These are phyloP conservation scores for Verticillium alfalfae DNA, from an alignment of 2,329 filamentous ascomycete species.

Conservation along the genomic window DNA sequence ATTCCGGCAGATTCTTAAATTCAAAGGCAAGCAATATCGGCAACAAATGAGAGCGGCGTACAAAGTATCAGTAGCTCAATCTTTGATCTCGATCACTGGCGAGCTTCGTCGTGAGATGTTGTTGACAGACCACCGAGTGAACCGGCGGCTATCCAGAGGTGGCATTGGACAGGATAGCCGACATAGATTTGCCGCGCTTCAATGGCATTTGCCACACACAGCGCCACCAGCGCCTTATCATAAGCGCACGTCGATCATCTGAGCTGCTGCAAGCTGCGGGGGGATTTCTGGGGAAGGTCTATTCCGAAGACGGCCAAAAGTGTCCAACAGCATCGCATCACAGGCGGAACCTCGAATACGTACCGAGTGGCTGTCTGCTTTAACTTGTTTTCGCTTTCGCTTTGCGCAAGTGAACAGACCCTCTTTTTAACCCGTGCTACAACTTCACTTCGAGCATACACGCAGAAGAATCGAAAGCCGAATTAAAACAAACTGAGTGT, in stretches of 20 bases:
- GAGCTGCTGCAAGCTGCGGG: background rate
- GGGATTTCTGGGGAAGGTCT: background rate
- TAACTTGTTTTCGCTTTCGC: no score
- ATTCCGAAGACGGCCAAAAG: background rate
- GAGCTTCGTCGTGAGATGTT: background rate
- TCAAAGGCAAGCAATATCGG: background rate
- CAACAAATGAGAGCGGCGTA: background rate
- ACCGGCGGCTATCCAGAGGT: background rate
- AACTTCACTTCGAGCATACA: no score
- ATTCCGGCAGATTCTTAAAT: background rate
- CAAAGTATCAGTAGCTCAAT: background rate
- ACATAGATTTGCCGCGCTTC: background rate
- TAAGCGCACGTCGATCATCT: background rate
- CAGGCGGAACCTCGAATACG: background rate
- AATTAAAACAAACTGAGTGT: background rate
- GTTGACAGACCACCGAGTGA: background rate
- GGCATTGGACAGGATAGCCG: background rate
- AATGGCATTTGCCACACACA: background rate
- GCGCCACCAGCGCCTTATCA: background rate
- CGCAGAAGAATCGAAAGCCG: background rate
- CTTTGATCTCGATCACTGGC: background rate
- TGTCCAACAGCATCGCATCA: background rate
- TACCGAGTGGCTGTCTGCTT: background rate
- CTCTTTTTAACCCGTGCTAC: no score
- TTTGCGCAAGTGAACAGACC: no score